Evolutionary conservation across 495 filamentous ascomycete species (phyloP).

Genomic region (Podospora fimiseda): DNA sequence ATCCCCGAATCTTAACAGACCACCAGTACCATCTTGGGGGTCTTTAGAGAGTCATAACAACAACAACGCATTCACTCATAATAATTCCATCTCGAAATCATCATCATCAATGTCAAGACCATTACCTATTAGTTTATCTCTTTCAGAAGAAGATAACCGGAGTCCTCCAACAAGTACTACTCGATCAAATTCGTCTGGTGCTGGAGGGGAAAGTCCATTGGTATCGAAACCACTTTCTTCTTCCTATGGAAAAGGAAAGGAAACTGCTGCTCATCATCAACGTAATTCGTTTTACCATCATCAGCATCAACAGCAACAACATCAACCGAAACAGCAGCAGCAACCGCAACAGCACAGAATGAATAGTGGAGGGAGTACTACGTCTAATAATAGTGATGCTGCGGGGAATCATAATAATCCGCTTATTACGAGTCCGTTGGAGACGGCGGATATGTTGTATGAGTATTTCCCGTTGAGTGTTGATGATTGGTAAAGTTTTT

Average conservation of each 20-base stretch:
- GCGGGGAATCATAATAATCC: conserved; percentile 20
- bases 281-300: too few relatives aligned
- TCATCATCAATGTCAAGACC: conserved; percentile 10
- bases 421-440: conserved; percentile 53
- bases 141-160: conserved; percentile 66
- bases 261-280: too few relatives aligned
- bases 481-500: conserved; percentile 63
- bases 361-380: conserved; percentile 3
- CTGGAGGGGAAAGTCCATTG: conserved; percentile 29
- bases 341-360: too few relatives aligned
- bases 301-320: too few relatives aligned
- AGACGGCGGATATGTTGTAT: conserved; percentile 74
- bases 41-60: conserved; percentile 14
- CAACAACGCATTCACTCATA: conserved; percentile 13
- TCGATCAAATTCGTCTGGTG: conserved; percentile 29
- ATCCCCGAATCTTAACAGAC: conserved; percentile 15
- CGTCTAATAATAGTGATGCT: too few relatives aligned
- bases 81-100: too few relatives aligned
- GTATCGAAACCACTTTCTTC: conserved; percentile 22
- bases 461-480: conserved; percentile 86
- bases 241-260: neutral
- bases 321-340: neutral
- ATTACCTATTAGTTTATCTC: conserved; percentile 63
- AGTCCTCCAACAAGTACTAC: conserved; percentile 31
- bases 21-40: conserved; percentile 25